These are phyloP conservation scores for Candida nanaspora DNA, from an alignment of 805 yeast genomes.

Conservation along the genomic window DNA sequence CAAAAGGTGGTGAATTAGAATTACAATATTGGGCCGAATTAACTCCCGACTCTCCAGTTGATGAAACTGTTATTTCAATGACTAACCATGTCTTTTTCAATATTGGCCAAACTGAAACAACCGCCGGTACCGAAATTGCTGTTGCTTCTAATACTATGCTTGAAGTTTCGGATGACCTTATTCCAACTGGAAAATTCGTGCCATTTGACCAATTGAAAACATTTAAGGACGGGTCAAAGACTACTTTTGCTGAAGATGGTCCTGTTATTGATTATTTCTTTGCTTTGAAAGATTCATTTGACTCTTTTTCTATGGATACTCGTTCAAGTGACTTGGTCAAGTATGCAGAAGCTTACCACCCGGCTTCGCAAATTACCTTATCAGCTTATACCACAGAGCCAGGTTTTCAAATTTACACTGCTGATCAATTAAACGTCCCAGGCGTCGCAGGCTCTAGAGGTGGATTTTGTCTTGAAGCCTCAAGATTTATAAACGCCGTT, in stretches of 20 bases:
- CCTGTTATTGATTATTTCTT: slow-evolving; percentile 43
- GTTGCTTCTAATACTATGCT: slow-evolving; percentile 33
- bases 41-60: slow-evolving; percentile 22
- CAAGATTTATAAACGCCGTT: slow-evolving; percentile 50
- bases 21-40: slow-evolving; percentile 41
- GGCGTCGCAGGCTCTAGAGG: slow-evolving; percentile 28
- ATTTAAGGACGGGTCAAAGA: slow-evolving; percentile 17
- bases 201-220: slow-evolving; percentile 17
- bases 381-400: slow-evolving; percentile 55
- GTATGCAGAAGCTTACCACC: slow-evolving; percentile 18
- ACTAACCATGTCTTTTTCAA: slow-evolving; percentile 63
- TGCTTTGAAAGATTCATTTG: slow-evolving; percentile 25
- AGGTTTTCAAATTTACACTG: slow-evolving; percentile 58
- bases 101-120: slow-evolving; percentile 24
- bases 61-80: slow-evolving; percentile 44
- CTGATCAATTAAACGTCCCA: slow-evolving; percentile 38
- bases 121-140: slow-evolving; percentile 31
- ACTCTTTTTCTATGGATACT: slow-evolving; percentile 35
- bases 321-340: slow-evolving; percentile 1
- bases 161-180: slow-evolving; percentile 31
- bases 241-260: slow-evolving; percentile 15
- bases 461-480: slow-evolving; percentile 60
- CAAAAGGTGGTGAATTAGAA: slow-evolving; percentile 29
- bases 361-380: slow-evolving; percentile 34
- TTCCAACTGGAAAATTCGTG: slow-evolving; percentile 41